phyloP scores from a whole-genome alignment of 2,329 filamentous ascomycete species.

The Macrophomina pseudophaseolina region DNA sequence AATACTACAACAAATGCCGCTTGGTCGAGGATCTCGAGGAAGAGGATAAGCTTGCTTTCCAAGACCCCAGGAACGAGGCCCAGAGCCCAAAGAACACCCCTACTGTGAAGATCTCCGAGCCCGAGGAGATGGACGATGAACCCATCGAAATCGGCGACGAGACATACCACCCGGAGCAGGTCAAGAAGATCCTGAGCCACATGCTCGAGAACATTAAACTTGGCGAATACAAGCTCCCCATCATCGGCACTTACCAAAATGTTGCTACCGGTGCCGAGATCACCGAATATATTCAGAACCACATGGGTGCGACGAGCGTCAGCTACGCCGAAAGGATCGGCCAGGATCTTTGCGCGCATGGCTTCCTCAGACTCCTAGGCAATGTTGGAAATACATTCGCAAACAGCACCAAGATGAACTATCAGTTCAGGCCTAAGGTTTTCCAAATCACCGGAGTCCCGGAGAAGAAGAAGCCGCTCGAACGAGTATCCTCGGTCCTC shows the following conservation, averaged over 20 bases:
- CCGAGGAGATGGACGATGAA: slow-evolving; percentile 72
- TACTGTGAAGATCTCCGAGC: slow-evolving; percentile 84
- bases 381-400: slow-evolving; percentile 95
- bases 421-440: slow-evolving; percentile 93
- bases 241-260: slow-evolving; percentile 92
- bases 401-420: slow-evolving; percentile 96
- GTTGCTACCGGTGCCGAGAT: slow-evolving; percentile 91
- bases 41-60: slow-evolving; percentile 97
- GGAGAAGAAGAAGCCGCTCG: slow-evolving; percentile 78
- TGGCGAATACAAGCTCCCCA: slow-evolving; percentile 91
- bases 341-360: slow-evolving; percentile 85
- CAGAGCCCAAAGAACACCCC: slow-evolving; percentile 66
- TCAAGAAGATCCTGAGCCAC: slow-evolving; percentile 87
- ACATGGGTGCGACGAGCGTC: slow-evolving; percentile 82
- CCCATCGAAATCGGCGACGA: slow-evolving; percentile 90
- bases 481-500: slow-evolving; percentile 74
- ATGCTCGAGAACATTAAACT: slow-evolving; percentile 87
- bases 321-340: slow-evolving; percentile 94
- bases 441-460: slow-evolving; percentile 87
- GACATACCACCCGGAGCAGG: slow-evolving; percentile 79
- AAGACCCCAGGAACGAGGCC: slow-evolving; percentile 69
- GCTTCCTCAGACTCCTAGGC: slow-evolving; percentile 87
- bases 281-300: slow-evolving; percentile 89
- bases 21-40: slow-evolving; percentile 96
- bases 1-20: slow-evolving; percentile 99